These are phyloP conservation scores for Vicia faba DNA, from an alignment of 306 rosid genomes.

Conservation along the genomic window DNA sequence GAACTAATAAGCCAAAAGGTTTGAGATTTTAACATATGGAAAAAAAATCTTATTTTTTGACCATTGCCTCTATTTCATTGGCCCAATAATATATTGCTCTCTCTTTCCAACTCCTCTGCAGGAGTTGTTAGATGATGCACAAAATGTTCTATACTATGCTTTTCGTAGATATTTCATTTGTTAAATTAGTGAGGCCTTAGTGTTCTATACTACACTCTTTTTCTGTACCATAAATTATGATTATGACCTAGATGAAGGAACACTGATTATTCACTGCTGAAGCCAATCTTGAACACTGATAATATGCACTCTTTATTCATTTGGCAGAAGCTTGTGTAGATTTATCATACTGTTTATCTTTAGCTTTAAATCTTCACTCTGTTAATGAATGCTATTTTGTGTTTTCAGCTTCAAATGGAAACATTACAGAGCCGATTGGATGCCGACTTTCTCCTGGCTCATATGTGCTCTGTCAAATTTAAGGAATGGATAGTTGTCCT, in stretches of 20 bases:
- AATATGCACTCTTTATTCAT: conserved; percentile 24
- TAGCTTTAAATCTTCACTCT: not conserved
- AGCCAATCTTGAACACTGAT: conserved; percentile 16
- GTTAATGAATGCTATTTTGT: conserved; percentile 34
- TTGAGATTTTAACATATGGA: conserved; percentile 28
- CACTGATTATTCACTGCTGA: conserved; percentile 26
- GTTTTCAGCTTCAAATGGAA: conserved; percentile 86
- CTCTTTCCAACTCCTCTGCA: no score
- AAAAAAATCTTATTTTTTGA: conserved; percentile 3
- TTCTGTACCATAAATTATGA: conserved; percentile 23
- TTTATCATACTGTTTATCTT: conserved; percentile 13
- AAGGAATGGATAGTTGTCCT: conserved; percentile 98
- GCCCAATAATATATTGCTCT: no score
- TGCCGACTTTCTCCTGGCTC: conserved; percentile 93
- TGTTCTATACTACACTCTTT: no score
- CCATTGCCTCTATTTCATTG: no score
- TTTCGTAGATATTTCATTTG: no score
- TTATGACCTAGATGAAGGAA: not conserved
- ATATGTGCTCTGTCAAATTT: conserved; percentile 95
- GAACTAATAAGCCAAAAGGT: conserved; percentile 89
- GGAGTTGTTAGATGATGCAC: no score
- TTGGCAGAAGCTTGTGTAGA: conserved; percentile 21
- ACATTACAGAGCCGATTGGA: conserved; percentile 91
- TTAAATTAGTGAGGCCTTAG: no score
- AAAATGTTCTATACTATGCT: no score